Base-by-base conservation (phyloP, 2,329 filamentous ascomycete species). In the Camptophora hylomeconis region DNA sequence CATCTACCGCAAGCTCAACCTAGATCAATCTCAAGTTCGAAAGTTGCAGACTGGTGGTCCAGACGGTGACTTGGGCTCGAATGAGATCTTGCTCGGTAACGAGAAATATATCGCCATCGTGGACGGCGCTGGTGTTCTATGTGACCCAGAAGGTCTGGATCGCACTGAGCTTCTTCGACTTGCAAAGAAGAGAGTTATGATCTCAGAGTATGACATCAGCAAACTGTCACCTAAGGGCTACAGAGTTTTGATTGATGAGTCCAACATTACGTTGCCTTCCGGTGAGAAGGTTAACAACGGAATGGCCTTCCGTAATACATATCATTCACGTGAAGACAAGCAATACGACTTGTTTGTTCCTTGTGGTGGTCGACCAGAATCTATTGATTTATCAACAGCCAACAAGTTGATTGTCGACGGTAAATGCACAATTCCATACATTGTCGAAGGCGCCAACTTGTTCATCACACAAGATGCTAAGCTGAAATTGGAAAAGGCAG, bases 381-480 rank as follows among this genome's bases (percentile, higher is more conserved):
- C 87, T 1, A 93, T 98, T 44, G 87, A 98, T 52, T 72, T 95
- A 34, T 78, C 81, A 32, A 82, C 78, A 5, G 87, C 86, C 37
- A 77, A 70, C 58, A 82, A 80, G 53, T 70, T 98, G 38, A 95
- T 98, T 56, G 74, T 78, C 51, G 75, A 93, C 38, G 84, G 86
- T 59, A 94, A 92, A 63, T 68, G 71, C 13, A 72, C 69, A 7
- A 79, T 98, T 36, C 86, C 87, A 1, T 98, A 92, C 60, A 89
- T 98, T 30, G 87, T 98, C 24, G 89, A 98, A 60, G 89, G 89
- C 30, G 89, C 89, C 56, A 98, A 95, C 55, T 67, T 98, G 31
- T 98, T 98, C 70, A 92, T 98, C 59, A 94, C 89, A 1, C 89
- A 98, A 57, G 89, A 98, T 48, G 87, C 87, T 46, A 95, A 95